Evolutionary conservation across 1,139 yeast genomes (phyloP).

Genomic region (Kodamaea sp.): DNA sequence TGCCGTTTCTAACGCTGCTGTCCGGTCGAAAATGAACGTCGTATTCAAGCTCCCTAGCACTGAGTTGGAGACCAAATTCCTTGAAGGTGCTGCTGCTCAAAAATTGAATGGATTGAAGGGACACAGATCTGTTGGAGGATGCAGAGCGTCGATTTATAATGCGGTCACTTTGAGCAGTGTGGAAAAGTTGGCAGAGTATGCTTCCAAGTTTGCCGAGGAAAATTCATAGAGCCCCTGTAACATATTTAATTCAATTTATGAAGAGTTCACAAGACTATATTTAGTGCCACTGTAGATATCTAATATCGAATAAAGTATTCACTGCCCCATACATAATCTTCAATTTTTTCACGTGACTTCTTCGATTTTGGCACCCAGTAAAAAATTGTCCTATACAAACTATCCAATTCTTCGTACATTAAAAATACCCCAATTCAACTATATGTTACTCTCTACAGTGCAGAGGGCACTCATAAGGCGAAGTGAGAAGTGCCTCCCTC

Average conservation of each 20-base stretch:
- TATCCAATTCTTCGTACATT: no score
- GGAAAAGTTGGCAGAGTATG: conserved; percentile 56
- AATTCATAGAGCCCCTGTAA: no score
- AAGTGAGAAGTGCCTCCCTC: no score
- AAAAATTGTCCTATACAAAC: no score
- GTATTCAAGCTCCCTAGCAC: conserved; percentile 74
- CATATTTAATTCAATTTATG: no score
- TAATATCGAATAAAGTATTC: no score
- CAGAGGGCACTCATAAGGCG: no score
- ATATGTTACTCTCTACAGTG: no score
- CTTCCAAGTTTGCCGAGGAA: conserved; percentile 25
- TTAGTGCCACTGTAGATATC: no score
- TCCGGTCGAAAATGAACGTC: conserved; percentile 88
- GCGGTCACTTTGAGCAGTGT: conserved; percentile 75
- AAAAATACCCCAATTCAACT: no score
- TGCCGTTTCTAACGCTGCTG: conserved; percentile 58
- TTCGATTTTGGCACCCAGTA: neutral
- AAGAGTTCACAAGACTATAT: no score
- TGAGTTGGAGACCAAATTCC: conserved; percentile 66
- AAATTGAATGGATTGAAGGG: conserved; percentile 82
- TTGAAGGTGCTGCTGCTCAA: conserved; percentile 57
- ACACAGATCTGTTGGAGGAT: conserved; percentile 96
- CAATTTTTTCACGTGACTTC: neutral
- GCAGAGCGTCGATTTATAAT: conserved; percentile 90
- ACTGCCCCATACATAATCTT: conserved; percentile 1